Evolutionary conservation across 768 basidiomycete genomes (phyloP).

Genomic region (Daedaleopsis sinensis): DNA sequence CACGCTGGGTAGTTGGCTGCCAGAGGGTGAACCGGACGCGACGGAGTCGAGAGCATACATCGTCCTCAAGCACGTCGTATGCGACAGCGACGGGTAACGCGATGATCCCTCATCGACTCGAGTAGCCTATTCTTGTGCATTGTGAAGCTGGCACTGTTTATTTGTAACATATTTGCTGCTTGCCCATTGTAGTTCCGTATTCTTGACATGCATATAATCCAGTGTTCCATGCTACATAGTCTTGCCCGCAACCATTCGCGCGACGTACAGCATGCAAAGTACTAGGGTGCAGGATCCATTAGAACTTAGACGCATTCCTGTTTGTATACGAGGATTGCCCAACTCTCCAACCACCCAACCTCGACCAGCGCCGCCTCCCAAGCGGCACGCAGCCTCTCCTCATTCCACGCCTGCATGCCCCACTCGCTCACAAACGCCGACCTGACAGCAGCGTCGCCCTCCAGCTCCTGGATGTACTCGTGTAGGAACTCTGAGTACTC

Average conservation of each 20-base stretch:
- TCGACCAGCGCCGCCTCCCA: constrained; percentile 30
- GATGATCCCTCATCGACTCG: background rate
- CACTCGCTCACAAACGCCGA: constrained; percentile 19
- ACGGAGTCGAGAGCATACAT: constrained; percentile 12
- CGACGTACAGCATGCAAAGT: no score
- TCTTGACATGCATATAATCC: background rate
- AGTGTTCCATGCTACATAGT: no score
- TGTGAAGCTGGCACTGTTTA: constrained; percentile 2
- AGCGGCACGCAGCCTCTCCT: constrained; percentile 24
- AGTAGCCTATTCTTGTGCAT: background rate
- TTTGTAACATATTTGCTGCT: background rate
- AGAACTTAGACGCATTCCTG: background rate
- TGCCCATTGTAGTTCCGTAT: background rate
- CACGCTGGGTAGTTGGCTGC: constrained; percentile 17
- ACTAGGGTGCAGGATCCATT: background rate
- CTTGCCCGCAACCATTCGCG: no score
- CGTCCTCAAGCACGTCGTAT: constrained; percentile 10
- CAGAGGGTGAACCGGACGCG: constrained; percentile 6
- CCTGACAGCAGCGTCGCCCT: constrained; percentile 16
- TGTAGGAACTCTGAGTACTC: constrained; percentile 23
- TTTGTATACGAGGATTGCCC: constrained; percentile 26
- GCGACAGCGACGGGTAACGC: constrained; percentile 1
- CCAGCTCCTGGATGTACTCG: constrained; percentile 20
- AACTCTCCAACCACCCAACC: constrained; percentile 23
- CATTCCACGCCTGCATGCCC: constrained; percentile 27